A percentile compares a stretch with the other conserved stretches of the same genome.
Conservation (phyloP, 805 yeast genomes). For the Blastobotrys parvus region DNA sequence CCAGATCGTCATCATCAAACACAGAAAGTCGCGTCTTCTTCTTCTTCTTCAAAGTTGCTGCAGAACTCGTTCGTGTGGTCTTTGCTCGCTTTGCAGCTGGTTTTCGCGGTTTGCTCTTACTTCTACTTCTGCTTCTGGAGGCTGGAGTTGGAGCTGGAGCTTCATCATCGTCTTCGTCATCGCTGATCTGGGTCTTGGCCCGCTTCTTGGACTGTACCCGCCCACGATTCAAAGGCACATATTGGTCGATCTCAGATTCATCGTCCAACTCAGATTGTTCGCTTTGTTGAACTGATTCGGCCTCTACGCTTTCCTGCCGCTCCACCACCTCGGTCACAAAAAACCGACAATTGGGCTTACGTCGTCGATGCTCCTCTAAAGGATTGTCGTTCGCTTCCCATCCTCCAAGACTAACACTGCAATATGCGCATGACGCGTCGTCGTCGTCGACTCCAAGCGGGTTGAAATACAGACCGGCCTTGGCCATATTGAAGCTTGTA, state of each 20-base stretch:
- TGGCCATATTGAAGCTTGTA: slow-evolving; percentile 37
- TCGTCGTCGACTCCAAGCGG: slow-evolving; percentile 45
- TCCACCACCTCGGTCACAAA: slow-evolving; percentile 21
- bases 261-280: slow-evolving; percentile 2
- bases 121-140: no score
- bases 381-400: slow-evolving; percentile 69
- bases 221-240: not conserved
- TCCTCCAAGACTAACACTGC: slow-evolving; percentile 57
- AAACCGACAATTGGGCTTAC: slow-evolving; percentile 36
- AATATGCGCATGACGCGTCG: slow-evolving; percentile 54
- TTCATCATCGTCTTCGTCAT: no score
- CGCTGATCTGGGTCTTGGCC: slow-evolving; percentile 7
- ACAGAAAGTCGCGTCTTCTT: no score
- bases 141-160: no score
- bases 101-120: no score
- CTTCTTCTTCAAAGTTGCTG: no score
- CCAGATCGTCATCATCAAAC: no score
- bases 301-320: not conserved
- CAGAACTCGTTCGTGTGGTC: no score
- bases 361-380: slow-evolving; percentile 43
- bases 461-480: slow-evolving; percentile 56
- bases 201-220: not conserved
- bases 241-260: slow-evolving; percentile 6
- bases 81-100: not conserved
- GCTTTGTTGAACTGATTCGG: slow-evolving; percentile 1